Percentiles rank a stretch among this genome's conserved stretches.
Conservation (phyloP, 495 filamentous ascomycete species). For the Viridothelium virens region DNA sequence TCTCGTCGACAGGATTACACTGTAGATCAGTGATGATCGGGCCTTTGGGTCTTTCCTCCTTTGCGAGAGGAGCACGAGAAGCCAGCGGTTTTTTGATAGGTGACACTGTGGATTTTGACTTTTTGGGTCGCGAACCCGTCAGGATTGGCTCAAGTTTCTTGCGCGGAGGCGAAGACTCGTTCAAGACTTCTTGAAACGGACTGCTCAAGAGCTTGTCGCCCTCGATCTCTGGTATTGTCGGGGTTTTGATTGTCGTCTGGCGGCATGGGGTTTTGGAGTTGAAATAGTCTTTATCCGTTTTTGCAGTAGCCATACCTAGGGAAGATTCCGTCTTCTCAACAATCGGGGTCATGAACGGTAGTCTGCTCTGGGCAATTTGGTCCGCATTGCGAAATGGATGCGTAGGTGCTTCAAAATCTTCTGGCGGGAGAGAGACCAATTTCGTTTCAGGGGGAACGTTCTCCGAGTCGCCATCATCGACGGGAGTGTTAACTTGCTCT, state of each 20-base stretch:
- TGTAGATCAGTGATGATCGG: constrained; percentile 71
- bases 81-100: constrained; percentile 22
- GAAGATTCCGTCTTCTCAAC: constrained; percentile 90
- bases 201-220: constrained; percentile 58
- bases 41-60: constrained; percentile 39
- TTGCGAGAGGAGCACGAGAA: constrained; percentile 14
- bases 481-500: constrained; percentile 32
- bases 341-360: constrained; percentile 98
- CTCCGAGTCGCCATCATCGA: constrained; percentile 25
- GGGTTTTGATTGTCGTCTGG: constrained; percentile 37
- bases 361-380: constrained; percentile 70
- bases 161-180: constrained; percentile 14
- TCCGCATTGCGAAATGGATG: constrained; percentile 68
- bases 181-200: constrained; percentile 56
- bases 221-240: constrained; percentile 35
- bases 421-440: constrained; percentile 65
- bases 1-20: constrained; percentile 80
- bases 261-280: constrained; percentile 66
- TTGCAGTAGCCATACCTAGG: constrained; percentile 53
- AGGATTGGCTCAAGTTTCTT: not conserved
- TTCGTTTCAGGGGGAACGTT: constrained; percentile 37
- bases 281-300: constrained; percentile 47
- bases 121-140: constrained; percentile 6
- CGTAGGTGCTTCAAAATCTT: constrained; percentile 70
- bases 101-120: constrained; percentile 24